Conservation (phyloP, 371 early-diverging fungal species). For the Aphelidium insulamus region DNA sequence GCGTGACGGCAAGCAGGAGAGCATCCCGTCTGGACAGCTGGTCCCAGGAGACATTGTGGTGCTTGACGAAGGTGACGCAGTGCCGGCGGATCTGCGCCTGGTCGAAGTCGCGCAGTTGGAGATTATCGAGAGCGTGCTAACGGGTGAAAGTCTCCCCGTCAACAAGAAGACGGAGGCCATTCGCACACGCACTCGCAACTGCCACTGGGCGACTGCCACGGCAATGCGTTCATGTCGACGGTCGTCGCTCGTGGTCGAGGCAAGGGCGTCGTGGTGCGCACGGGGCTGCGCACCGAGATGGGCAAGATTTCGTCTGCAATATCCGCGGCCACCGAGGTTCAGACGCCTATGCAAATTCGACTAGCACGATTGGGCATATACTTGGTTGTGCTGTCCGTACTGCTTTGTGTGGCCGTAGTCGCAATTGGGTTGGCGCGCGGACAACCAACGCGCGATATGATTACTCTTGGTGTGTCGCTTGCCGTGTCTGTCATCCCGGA, state of each 20-base stretch:
- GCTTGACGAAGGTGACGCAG: constrained; percentile 36
- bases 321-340: constrained; percentile 30
- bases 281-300: constrained; percentile 74
- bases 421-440: constrained; percentile 20
- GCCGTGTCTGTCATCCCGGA: constrained; percentile 89
- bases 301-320: constrained; percentile 74
- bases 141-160: constrained; percentile 56
- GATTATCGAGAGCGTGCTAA: constrained; percentile 47
- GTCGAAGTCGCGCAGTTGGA: constrained; percentile 45
- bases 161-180: constrained; percentile 26
- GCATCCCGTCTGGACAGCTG: constrained; percentile 25
- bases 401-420: constrained; percentile 29
- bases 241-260: constrained; percentile 53
- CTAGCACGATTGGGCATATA: constrained; percentile 33
- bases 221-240: constrained; percentile 66
- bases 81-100: constrained; percentile 49
- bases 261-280: constrained; percentile 58
- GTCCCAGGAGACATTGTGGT: constrained; percentile 47
- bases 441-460: constrained; percentile 19
- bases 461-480: constrained; percentile 45
- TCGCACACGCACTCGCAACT: constrained; percentile 28
- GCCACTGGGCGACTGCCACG: constrained; percentile 57
- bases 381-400: constrained; percentile 1
- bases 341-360: constrained; percentile 51
- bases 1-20: constrained; percentile 28